These are phyloP conservation scores for Parastagonospora nodorum DNA, from an alignment of 2,329 filamentous ascomycete species.

Conservation along the genomic window DNA sequence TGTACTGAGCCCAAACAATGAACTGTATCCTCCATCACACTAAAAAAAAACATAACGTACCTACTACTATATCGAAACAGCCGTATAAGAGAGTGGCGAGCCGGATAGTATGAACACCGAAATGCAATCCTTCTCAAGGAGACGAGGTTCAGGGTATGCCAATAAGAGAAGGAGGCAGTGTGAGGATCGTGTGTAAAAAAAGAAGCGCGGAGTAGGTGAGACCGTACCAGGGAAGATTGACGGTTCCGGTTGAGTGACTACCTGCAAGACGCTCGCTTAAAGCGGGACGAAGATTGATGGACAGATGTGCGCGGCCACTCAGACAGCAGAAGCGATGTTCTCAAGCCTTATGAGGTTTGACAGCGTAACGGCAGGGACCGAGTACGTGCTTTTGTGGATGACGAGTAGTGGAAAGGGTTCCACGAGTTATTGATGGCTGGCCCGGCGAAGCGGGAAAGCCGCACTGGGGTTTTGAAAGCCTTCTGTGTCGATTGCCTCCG, in stretches of 20 bases:
- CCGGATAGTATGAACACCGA: conserved; percentile 37
- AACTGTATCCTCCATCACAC: conserved; percentile 5
- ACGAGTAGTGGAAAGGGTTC: conserved; percentile 31
- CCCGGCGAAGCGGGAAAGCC: conserved; percentile 34
- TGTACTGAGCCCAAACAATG: conserved; percentile 15
- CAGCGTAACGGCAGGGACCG: conserved; percentile 35
- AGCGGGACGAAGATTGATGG: conserved; percentile 44
- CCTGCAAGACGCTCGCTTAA: conserved; percentile 43
- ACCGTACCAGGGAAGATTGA: conserved; percentile 42
- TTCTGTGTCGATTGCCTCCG: conserved; percentile 44
- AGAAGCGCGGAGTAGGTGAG: conserved; percentile 34
- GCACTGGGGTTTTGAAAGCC: conserved; percentile 35
- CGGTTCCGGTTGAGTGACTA: conserved; percentile 34
- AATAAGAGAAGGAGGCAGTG: conserved; percentile 37
- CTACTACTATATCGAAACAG: conserved; percentile 39
- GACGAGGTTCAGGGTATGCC: conserved; percentile 32
- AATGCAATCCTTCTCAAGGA: conserved; percentile 24
- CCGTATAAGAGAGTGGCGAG: conserved; percentile 36
- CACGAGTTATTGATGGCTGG: conserved; percentile 27
- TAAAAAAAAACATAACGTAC: conserved; percentile 37
- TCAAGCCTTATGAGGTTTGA: conserved; percentile 39
- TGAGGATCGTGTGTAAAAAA: conserved; percentile 43
- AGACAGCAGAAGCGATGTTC: conserved; percentile 32
- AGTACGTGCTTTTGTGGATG: conserved; percentile 26
- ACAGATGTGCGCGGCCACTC: conserved; percentile 43